Evolutionary conservation across 257 asterid species (phyloP).

Genomic region (Penstemon davidsonii): DNA sequence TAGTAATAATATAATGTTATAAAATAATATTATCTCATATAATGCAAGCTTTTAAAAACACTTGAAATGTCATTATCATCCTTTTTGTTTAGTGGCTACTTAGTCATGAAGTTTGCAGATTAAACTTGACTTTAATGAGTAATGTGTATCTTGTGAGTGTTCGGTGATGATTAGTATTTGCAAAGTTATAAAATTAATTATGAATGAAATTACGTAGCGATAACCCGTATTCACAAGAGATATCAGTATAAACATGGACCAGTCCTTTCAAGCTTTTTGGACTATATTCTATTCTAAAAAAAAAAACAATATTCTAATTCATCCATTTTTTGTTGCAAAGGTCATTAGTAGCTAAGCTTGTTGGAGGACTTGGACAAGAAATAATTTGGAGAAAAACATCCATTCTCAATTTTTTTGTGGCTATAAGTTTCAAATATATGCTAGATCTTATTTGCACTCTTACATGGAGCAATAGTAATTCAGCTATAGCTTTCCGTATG

Average conservation of each 20-base stretch:
- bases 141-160: background rate
- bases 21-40: too few species aligned
- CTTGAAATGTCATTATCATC: background rate
- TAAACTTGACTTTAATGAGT: background rate
- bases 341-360: background rate
- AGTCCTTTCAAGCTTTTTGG: constrained; percentile 19
- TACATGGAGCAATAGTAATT: background rate
- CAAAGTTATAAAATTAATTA: background rate
- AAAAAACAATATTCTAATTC: background rate
- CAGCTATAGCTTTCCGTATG: background rate
- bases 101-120: background rate
- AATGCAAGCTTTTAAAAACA: constrained; percentile 1
- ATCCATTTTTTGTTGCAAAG: background rate
- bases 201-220: background rate
- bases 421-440: constrained; percentile 14
- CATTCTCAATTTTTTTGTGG: background rate
- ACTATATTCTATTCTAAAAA: too few species aligned
- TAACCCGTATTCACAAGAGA: background rate
- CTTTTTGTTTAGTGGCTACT: constrained; percentile 1
- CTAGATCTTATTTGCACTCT: background rate
- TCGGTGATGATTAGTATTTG: background rate
- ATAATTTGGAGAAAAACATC: background rate
- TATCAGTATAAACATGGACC: constrained; percentile 8
- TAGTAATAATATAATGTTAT: too few species aligned
- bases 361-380: background rate